These are phyloP conservation scores for Globisporangium nunn DNA, from an alignment of 352 stramenopile genomes.

Conservation along the genomic window DNA sequence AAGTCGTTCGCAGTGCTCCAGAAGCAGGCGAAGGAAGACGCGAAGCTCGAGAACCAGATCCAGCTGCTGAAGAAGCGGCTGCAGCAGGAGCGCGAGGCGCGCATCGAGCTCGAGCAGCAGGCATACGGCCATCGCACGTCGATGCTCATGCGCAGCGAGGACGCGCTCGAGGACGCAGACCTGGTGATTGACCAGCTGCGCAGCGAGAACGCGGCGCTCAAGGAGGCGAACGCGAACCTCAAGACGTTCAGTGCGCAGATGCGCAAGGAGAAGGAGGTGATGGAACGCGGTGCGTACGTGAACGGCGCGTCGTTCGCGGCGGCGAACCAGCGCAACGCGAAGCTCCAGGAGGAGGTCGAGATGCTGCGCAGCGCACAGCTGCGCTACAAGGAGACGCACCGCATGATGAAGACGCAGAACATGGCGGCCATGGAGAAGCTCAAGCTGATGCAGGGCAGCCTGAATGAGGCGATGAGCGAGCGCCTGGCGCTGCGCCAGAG, in stretches of 20 bases:
- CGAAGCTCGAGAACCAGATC: slow-evolving; percentile 96
- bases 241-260: slow-evolving; percentile 78
- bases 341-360: slow-evolving; percentile 63
- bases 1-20: slow-evolving; percentile 68
- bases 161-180: slow-evolving; percentile 73
- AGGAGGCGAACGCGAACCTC: slow-evolving; percentile 78
- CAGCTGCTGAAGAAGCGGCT: slow-evolving; percentile 88
- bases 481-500: slow-evolving; percentile 67
- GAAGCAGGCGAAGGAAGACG: slow-evolving; percentile 89
- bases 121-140: slow-evolving; percentile 58
- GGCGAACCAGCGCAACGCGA: slow-evolving; percentile 77
- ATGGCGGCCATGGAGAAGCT: slow-evolving; percentile 79
- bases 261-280: slow-evolving; percentile 86
- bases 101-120: slow-evolving; percentile 76
- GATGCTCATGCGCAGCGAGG: slow-evolving; percentile 74
- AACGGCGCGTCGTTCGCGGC: slow-evolving; percentile 82
- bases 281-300: slow-evolving; percentile 84
- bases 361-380: slow-evolving; percentile 9
- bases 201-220: slow-evolving; percentile 73
- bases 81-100: slow-evolving; percentile 84
- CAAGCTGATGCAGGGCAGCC: slow-evolving; percentile 60
- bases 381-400: slow-evolving; percentile 80
- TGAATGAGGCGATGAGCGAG: slow-evolving; percentile 68
- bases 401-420: slow-evolving; percentile 77
- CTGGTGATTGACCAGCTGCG: slow-evolving; percentile 81